phyloP scores from a whole-genome alignment of 1,139 yeast genomes.

The Eremothecium cymbalariae region DNA sequence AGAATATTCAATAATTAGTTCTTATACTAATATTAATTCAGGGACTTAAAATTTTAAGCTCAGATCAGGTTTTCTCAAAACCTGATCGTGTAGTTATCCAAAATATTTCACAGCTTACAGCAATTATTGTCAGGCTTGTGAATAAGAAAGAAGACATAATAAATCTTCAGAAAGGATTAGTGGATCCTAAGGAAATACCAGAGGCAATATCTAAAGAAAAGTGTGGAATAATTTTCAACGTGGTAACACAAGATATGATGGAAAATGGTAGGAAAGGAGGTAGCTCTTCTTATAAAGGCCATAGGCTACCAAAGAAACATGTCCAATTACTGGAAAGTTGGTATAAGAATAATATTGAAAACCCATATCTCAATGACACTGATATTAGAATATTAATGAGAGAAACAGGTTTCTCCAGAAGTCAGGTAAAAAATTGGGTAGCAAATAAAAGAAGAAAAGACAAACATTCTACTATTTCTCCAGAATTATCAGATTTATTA shows the following conservation, averaged over 20 bases:
- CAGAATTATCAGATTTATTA: conserved; percentile 4
- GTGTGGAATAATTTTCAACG: conserved; percentile 11
- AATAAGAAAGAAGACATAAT: conserved; percentile 1
- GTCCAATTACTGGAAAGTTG: conserved; percentile 17
- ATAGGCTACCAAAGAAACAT: conserved; percentile 17
- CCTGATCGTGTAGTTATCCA: conserved; percentile 4
- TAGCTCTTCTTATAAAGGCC: conserved; percentile 17
- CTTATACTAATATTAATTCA: too few species aligned
- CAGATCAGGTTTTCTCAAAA: conserved; percentile 1
- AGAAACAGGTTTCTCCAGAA: conserved; percentile 16
- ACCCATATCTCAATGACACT: conserved; percentile 19
- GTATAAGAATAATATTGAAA: conserved; percentile 15
- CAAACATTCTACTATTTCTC: conserved; percentile 9
- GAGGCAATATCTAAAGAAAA: conserved; percentile 1
- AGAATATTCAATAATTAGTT: too few species aligned
- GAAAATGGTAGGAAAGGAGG: conserved; percentile 7
- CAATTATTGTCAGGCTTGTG: conserved; percentile 2
- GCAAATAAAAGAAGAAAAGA: conserved; percentile 25
- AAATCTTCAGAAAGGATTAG: not conserved
- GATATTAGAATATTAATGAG: conserved; percentile 11
- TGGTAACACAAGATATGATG: conserved; percentile 17
- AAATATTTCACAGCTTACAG: conserved; percentile 2
- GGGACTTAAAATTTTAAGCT: conserved; percentile 2
- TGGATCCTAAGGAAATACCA: not conserved
- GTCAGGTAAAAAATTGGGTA: conserved; percentile 24